Base-by-base conservation (phyloP, 495 filamentous ascomycete species). In the Podospora comata region DNA sequence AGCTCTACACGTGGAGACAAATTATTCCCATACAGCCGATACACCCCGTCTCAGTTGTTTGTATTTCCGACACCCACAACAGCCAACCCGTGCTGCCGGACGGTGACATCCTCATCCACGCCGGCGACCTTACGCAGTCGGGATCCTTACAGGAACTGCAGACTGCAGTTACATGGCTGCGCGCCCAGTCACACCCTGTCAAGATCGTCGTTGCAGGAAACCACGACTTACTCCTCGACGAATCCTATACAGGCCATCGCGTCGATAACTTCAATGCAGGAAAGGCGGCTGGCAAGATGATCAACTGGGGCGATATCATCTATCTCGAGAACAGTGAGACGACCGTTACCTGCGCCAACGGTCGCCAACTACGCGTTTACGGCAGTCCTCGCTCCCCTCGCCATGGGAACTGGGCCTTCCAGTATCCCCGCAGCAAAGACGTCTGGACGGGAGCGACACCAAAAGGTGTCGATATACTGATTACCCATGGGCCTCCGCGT, bases 61-160 rank as follows among this genome's bases (percentile, higher is more conserved):
- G 92, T 76, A 87, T 97, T 60, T 94, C 93, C 6, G 93, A 97
- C 79, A 96, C 93, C 3, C 93, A 97, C 79, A 87, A 90, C 79
- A 86, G 84, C 70, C 77, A 79, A 19, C 79, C 83, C 62, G 75
- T 77, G 5, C 78, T 96, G 2, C 93, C 93, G 4, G 79, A 85
- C 26, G 93, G 91, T 23, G 93, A 97, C 69, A 83, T 97, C 4
- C 83, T 97, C 16, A 89, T 97, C 64, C 94, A 97, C 72, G 91
- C 92, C 18, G 94, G 93, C n/a, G 93, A 97, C 76, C 82, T 97
- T 26, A 88, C 89, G 60, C 91, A 93, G 65, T 83, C 85, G 67
- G 93, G 93, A 62, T 90, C 87, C n/a, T 82, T 86, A 28, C 77
- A 78, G 16, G 91, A 95, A 61, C 83, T 94, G 60, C 88, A 91